These are phyloP conservation scores for Diaporthe ilicicola DNA, from an alignment of 2,329 filamentous ascomycete species.

Conservation along the genomic window DNA sequence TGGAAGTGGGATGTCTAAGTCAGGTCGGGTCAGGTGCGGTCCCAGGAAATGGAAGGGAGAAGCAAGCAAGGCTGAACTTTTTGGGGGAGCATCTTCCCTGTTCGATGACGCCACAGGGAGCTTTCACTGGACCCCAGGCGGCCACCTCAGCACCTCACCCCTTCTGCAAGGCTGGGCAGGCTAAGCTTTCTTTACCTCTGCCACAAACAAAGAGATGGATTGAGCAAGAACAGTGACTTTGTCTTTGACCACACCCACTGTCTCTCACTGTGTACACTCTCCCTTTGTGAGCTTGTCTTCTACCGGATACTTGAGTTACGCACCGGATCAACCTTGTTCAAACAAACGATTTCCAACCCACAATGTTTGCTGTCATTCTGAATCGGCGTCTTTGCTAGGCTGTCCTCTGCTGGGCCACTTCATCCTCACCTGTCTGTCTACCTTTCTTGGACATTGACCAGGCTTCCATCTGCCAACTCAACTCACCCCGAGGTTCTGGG, in stretches of 20 bases:
- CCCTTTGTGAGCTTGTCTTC: not conserved
- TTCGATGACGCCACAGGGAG: slow-evolving; percentile 21
- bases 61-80: slow-evolving; percentile 21
- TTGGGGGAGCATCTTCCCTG: slow-evolving; percentile 6
- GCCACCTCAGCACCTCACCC: slow-evolving; percentile 18
- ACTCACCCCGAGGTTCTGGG: not conserved
- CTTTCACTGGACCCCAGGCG: slow-evolving; percentile 9
- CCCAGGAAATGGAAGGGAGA: not conserved
- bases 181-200: not conserved
- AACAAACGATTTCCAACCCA: not conserved
- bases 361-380: not conserved
- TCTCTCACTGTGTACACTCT: not conserved
- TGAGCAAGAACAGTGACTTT: not conserved
- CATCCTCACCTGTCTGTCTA: not conserved
- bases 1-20: not conserved
- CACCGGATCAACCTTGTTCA: not conserved
- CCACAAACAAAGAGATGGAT: not conserved
- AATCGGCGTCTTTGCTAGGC: not conserved
- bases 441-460: not conserved
- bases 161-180: slow-evolving; percentile 22
- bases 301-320: not conserved
- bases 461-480: not conserved
- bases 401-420: not conserved
- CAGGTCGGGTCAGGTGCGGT: not conserved
- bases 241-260: not conserved